Percentiles rank a stretch among this genome's conserved stretches.
These are phyloP conservation scores for Diplocarpon mali DNA, from an alignment of 2,329 filamentous ascomycete species.

Conservation along the genomic window DNA sequence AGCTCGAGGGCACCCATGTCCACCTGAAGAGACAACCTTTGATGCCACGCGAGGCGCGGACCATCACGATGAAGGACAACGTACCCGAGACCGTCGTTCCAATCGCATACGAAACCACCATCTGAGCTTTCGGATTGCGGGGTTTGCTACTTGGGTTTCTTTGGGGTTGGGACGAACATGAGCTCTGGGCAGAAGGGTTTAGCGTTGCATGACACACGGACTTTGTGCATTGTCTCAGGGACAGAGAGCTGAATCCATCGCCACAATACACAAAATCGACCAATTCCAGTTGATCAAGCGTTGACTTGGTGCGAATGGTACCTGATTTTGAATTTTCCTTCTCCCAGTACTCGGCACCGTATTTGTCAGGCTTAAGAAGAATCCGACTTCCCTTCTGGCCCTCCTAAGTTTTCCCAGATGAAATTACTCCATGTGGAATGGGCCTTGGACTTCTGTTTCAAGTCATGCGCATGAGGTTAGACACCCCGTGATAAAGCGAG, in stretches of 20 bases:
- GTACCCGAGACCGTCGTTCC: constrained; percentile 84
- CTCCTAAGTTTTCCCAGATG: constrained; percentile 23
- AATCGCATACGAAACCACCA: constrained; percentile 95
- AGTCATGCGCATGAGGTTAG: neutral
- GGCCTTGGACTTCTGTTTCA: neutral
- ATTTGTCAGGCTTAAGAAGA: constrained; percentile 24
- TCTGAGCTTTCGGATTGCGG: constrained; percentile 44
- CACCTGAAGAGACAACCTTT: constrained; percentile 86
- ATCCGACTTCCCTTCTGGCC: constrained; percentile 20
- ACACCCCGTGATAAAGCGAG: neutral
- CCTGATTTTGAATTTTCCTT: neutral
- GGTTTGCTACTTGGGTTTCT: constrained; percentile 25
- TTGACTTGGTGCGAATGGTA: neutral
- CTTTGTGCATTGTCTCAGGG: constrained; percentile 25
- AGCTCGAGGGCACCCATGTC: constrained; percentile 75
- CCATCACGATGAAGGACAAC: constrained; percentile 70
- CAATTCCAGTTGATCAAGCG: neutral
- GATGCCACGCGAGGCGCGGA: constrained; percentile 69
- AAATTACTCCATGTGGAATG: constrained; percentile 2
- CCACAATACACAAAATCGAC: constrained; percentile 9
- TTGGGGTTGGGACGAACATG: constrained; percentile 23
- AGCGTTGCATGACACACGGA: constrained; percentile 27
- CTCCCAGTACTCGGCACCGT: constrained; percentile 13
- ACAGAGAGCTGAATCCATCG: constrained; percentile 24
- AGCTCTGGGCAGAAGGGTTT: constrained; percentile 19